Evolutionary conservation across 1,139 yeast genomes (phyloP).

Genomic region (Saccharomyces hybrid): DNA sequence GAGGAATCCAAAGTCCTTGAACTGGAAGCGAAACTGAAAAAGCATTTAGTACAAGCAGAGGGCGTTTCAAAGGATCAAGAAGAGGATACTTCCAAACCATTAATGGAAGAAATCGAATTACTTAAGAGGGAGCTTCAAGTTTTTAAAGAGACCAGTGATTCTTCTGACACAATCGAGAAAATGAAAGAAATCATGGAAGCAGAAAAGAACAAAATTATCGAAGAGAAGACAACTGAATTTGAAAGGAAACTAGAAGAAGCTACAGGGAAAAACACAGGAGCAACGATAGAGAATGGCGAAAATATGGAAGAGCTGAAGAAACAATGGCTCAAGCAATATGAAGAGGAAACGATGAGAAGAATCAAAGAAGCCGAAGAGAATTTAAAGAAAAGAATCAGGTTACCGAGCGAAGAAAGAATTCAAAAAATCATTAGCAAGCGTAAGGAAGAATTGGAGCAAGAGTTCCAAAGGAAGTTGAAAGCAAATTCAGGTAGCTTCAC

Average conservation of each 20-base stretch:
- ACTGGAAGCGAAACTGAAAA: conserved; percentile 2
- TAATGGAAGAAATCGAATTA: conserved; percentile 12
- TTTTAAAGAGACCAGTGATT: conserved; percentile 8
- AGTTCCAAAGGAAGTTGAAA: conserved; percentile 19
- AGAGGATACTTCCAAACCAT: conserved; percentile 8
- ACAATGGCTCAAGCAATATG: conserved; percentile 19
- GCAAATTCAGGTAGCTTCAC: conserved; percentile 9
- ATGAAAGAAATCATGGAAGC: conserved; percentile 17
- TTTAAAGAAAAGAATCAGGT: conserved; percentile 25
- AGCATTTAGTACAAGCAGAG: conserved; percentile 6
- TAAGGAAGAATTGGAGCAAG: conserved; percentile 20
- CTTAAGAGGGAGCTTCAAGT: conserved; percentile 12
- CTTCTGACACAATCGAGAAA: conserved; percentile 5
- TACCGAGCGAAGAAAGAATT: conserved; percentile 28
- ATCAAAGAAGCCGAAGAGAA: conserved; percentile 29
- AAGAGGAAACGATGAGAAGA: conserved; percentile 17
- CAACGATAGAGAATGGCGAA: background rate
- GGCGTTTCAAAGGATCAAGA: conserved; percentile 9
- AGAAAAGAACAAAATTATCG: conserved; percentile 17
- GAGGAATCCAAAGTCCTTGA: conserved; percentile 1
- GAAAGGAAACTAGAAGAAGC: conserved; percentile 9
- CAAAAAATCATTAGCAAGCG: conserved; percentile 22
- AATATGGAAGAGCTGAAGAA: conserved; percentile 3
- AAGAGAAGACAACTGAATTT: conserved; percentile 13
- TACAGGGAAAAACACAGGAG: background rate